Percentiles rank a stretch among this genome's conserved stretches.
Conservation (phyloP, 768 basidiomycete species). For the Leucocoprinus birnbaumii region DNA sequence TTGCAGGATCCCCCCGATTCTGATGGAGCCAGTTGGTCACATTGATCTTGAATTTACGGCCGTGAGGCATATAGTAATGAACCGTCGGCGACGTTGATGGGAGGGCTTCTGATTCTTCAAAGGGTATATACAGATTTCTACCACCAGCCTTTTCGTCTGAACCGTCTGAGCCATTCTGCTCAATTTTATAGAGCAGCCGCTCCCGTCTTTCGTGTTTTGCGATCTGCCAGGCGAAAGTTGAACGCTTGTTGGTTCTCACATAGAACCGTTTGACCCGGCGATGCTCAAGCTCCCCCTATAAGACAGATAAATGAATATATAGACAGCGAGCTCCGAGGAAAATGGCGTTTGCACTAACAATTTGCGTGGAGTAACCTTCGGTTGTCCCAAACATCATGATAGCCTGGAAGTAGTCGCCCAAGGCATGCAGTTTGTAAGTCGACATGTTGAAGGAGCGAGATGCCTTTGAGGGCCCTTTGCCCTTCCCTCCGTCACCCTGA, state of each 20-base stretch:
- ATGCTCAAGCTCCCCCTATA: conserved; percentile 39
- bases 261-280: conserved; percentile 40
- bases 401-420: conserved; percentile 30
- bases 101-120: neutral
- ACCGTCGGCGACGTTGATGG: neutral
- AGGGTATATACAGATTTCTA: neutral
- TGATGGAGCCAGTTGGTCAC: neutral
- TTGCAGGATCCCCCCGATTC: neutral
- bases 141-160: no score
- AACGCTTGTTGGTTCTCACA: conserved; percentile 28
- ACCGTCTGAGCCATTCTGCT: no score
- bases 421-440: conserved; percentile 34
- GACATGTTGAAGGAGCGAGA: no score
- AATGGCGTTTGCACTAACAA: conserved; percentile 22
- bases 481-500: no score
- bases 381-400: conserved; percentile 32
- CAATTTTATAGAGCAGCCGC: neutral
- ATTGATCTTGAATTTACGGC: conserved; percentile 17
- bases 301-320: neutral
- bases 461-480: no score
- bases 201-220: conserved; percentile 15
- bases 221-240: conserved; percentile 24
- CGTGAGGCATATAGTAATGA: conserved; percentile 21
- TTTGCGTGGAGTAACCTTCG: conserved; percentile 38
- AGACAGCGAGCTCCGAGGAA: no score